A percentile compares a stretch with the other conserved stretches of the same genome.
These are phyloP conservation scores for Parastagonospora nodorum DNA, from an alignment of 2,329 filamentous ascomycete genomes.

Conservation along the genomic window DNA sequence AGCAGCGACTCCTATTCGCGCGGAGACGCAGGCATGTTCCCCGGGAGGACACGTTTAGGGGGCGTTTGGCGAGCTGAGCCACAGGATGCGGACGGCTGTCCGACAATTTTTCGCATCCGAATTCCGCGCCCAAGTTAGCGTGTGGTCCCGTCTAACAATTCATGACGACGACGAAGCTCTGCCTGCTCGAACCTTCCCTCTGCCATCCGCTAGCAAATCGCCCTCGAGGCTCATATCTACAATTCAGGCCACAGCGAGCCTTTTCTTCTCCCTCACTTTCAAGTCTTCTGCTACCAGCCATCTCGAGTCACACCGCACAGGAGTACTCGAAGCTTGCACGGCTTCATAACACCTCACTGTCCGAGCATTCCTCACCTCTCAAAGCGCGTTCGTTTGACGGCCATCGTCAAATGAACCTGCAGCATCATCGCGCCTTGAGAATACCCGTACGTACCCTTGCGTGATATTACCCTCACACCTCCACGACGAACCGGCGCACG, in stretches of 20 bases:
- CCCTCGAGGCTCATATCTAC: slow-evolving; percentile 28
- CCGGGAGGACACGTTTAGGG: slow-evolving; percentile 22
- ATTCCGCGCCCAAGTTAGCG: slow-evolving; percentile 14
- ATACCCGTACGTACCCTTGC: slow-evolving; percentile 62
- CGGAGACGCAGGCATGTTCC: slow-evolving; percentile 17
- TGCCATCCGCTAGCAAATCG: slow-evolving; percentile 33
- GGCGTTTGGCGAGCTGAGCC: slow-evolving; percentile 5
- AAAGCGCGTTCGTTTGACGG: slow-evolving; percentile 88
- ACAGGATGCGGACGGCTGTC: slow-evolving; percentile 1
- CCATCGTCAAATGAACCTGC: slow-evolving; percentile 99
- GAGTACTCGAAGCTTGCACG: slow-evolving; percentile 15
- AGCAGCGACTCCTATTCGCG: slow-evolving; percentile 17
- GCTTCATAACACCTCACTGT: slow-evolving; percentile 19
- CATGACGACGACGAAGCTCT: slow-evolving; percentile 29
- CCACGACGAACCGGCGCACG: slow-evolving; percentile 10
- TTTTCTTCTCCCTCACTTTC: slow-evolving; percentile 17
- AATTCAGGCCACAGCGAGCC: slow-evolving; percentile 34
- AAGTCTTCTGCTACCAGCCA: slow-evolving; percentile 9
- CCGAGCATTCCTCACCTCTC: slow-evolving; percentile 39
- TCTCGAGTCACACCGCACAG: slow-evolving; percentile 14
- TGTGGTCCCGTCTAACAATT: slow-evolving; percentile 12
- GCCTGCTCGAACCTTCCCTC: slow-evolving; percentile 33
- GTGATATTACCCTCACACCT: slow-evolving; percentile 4
- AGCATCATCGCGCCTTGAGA: slow-evolving; percentile 65
- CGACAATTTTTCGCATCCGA: slow-evolving; percentile 22